These are phyloP conservation scores for Phytopythium oedochilum DNA, from an alignment of 352 stramenopile species.

Conservation along the genomic window DNA sequence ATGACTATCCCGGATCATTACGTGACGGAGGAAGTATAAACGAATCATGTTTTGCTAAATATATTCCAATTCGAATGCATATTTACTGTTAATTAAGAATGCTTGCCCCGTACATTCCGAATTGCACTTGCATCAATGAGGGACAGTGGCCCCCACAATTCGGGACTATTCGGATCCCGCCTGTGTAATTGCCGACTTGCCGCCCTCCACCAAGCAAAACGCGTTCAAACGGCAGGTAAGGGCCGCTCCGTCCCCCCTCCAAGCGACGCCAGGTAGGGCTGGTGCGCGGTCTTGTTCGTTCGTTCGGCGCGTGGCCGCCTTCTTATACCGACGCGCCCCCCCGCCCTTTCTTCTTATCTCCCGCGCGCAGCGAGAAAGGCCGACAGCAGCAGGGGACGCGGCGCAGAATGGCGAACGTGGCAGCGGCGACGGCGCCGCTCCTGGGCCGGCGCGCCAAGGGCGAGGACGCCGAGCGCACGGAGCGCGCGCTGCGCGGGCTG, in stretches of 20 bases:
- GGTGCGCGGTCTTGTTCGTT: too few relatives aligned
- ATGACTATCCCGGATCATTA: too few relatives aligned
- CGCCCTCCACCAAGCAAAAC: conserved; percentile 4
- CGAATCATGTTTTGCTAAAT: too few relatives aligned
- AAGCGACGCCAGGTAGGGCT: neutral
- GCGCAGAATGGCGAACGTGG: neutral
- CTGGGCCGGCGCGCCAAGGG: conserved; percentile 4
- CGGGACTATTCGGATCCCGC: too few relatives aligned
- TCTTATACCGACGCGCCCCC: neutral
- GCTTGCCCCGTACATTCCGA: too few relatives aligned
- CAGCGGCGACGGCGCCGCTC: neutral
- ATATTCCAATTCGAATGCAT: too few relatives aligned
- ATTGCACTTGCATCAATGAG: too few relatives aligned
- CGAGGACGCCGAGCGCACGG: conserved; percentile 24
- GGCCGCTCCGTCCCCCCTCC: too few relatives aligned
- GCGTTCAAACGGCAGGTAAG: neutral
- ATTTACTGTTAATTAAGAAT: too few relatives aligned
- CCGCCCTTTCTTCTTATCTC: neutral
- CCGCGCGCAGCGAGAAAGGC: neutral
- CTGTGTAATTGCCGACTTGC: neutral
- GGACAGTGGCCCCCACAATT: too few relatives aligned
- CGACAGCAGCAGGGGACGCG: neutral
- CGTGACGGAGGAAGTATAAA: too few relatives aligned
- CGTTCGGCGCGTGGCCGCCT: neutral
- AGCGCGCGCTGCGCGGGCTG: conserved; percentile 62